These are phyloP conservation scores for Friedmanniomyces simplex DNA, from an alignment of 495 filamentous ascomycete species.

Conservation along the genomic window DNA sequence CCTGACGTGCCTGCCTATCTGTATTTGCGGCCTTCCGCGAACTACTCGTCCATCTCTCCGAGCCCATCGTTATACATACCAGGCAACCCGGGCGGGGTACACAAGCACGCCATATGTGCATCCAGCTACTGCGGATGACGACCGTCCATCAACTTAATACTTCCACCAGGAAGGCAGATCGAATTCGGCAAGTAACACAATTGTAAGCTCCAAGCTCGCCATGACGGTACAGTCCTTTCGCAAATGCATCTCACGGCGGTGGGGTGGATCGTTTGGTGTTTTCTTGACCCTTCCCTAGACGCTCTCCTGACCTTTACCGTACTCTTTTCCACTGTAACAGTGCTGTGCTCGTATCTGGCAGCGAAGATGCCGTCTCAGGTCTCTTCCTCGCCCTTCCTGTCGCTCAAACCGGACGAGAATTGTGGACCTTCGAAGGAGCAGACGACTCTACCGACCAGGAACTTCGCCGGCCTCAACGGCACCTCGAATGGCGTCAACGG, in stretches of 20 bases:
- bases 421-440: constrained; percentile 5
- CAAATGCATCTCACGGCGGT: neutral
- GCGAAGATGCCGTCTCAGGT: constrained; percentile 8
- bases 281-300: neutral
- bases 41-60: no score
- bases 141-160: no score
- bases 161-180: no score
- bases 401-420: constrained; percentile 9
- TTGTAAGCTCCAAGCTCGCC: neutral
- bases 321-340: neutral
- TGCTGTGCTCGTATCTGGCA: neutral
- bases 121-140: no score
- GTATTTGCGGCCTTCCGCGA: no score
- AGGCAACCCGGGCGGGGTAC: no score
- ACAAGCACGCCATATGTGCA: no score
- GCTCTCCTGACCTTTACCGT: constrained; percentile 1
- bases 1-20: no score
- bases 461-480: constrained; percentile 1
- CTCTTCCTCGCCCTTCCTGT: constrained; percentile 1
- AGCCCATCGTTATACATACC: no score
- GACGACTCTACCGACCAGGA: neutral
- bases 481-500: constrained; percentile 2
- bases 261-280: constrained; percentile 5
- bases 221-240: neutral
- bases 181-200: neutral